phyloP scores from a whole-genome alignment of 2,329 filamentous ascomycete species.

The Colletotrichum sublineola region DNA sequence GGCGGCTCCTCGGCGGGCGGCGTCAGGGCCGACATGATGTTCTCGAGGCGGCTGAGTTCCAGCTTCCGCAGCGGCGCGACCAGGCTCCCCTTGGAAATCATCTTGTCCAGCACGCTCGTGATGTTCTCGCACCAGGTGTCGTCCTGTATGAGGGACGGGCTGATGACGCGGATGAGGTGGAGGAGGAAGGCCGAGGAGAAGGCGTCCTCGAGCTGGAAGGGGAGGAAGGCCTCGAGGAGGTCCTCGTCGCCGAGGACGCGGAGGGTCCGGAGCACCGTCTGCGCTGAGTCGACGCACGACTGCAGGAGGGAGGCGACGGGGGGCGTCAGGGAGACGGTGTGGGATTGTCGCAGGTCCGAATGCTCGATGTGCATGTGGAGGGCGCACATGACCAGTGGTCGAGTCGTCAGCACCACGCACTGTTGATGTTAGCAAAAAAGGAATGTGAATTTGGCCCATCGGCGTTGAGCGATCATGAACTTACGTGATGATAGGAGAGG shows the following conservation, averaged over 20 bases:
- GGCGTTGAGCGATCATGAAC: not conserved
- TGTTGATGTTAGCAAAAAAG: not conserved
- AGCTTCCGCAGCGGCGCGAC: slow-evolving; percentile 54
- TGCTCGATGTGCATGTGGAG: slow-evolving; percentile 47
- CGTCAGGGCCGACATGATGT: slow-evolving; percentile 52
- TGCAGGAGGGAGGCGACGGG: slow-evolving; percentile 39
- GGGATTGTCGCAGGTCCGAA: slow-evolving; percentile 30
- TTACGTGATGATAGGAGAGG: slow-evolving; percentile 46
- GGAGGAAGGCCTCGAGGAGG: slow-evolving; percentile 54
- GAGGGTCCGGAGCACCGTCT: slow-evolving; percentile 40
- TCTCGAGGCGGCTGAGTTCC: slow-evolving; percentile 55
- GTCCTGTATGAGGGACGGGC: slow-evolving; percentile 52
- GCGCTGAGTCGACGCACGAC: slow-evolving; percentile 42
- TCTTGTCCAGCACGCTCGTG: slow-evolving; percentile 53
- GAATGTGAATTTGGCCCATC: too few relatives aligned
- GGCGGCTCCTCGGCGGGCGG: slow-evolving; percentile 45
- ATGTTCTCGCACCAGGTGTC: slow-evolving; percentile 54
- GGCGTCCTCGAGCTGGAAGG: slow-evolving; percentile 57
- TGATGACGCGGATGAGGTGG: slow-evolving; percentile 50
- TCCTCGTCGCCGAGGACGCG: slow-evolving; percentile 46
- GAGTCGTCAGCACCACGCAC: slow-evolving; percentile 42
- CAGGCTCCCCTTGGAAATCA: slow-evolving; percentile 54
- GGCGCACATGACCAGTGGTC: slow-evolving; percentile 43
- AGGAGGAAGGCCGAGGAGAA: slow-evolving; percentile 57
- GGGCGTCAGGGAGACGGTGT: slow-evolving; percentile 30